Base-by-base conservation (phyloP, 768 basidiomycete genomes). In the Podaxis sp. region DNA sequence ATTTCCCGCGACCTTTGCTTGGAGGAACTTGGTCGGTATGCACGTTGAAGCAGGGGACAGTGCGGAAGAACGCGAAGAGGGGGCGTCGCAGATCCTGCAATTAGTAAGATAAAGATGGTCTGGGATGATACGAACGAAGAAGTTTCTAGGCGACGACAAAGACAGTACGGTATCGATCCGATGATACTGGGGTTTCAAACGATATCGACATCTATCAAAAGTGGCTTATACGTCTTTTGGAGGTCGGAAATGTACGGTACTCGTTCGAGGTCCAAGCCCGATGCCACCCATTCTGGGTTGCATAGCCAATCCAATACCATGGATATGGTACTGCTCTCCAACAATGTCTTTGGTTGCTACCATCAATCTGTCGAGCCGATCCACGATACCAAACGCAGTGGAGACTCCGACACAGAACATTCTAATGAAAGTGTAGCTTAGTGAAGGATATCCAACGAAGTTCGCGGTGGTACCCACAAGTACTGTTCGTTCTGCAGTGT, bases 271-370 rank as follows among this genome's bases (percentile, higher is more conserved):
- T 13, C 55, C 54, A 40, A 39, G 40, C 11, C 51, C 61, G 12
- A 49, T 17, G 26, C n/a, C 22, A 15, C 38, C 36, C 8, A 28
- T 48, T n/a, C 54, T 38, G n/a, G 44, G 9, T n/a, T 24, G n/a
- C 5, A 54, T n/a, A 15, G 38, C 4, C 22, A 68, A 26, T 1
- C 83, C 87, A 15, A 90, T 73, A 0, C 90, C 90, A 63, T 87
- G 83, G n/a, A 94, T 90, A 70, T 93, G 89, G 71, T 89, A 93
- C 67, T 91, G 89, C 71, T 95, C 93, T 1, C 93, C 93, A 1
- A 95, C 90, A 51, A 95, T 77, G 73, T 94, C 91, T 71, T 95
- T 95, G 15, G 86, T 84, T 2, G 91, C 90, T 2, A 93, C 69
- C 86, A 95, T 91, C 62, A 95, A 74, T 57, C 84, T 77, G 70